Percentiles rank a stretch among this genome's conserved stretches.
These are phyloP conservation scores for Tubosaeta brunneosetosa DNA, from an alignment of 768 basidiomycete species.

Conservation along the genomic window DNA sequence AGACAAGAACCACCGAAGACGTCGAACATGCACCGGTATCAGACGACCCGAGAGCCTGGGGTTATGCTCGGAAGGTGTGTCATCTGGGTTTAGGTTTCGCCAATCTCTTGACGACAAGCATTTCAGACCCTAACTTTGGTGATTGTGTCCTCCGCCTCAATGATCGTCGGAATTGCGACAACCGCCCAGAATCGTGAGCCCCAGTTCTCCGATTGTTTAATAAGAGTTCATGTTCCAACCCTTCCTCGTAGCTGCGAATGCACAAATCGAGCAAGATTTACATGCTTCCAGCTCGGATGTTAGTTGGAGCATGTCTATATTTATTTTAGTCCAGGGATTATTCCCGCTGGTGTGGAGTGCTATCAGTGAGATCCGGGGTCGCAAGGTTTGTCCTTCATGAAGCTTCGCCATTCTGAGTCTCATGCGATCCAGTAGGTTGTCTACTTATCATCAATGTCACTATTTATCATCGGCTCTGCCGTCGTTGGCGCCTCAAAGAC, in stretches of 20 bases:
- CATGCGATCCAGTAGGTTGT: conserved; percentile 38
- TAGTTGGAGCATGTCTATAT: conserved; percentile 64
- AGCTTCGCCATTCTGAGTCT: not conserved
- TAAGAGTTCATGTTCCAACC: too few species aligned
- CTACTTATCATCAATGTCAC: conserved; percentile 48
- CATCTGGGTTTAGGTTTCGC: too few species aligned
- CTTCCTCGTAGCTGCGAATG: conserved; percentile 52
- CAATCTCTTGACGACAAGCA: not conserved
- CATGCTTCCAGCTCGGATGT: conserved; percentile 59
- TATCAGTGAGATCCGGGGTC: conserved; percentile 70
- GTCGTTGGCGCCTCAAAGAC: conserved; percentile 54
- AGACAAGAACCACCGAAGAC: conserved; percentile 9
- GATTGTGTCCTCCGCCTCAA: conserved; percentile 27
- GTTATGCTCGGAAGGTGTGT: conserved; percentile 48
- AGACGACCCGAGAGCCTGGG: conserved; percentile 63
- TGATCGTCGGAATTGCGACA: conserved; percentile 23
- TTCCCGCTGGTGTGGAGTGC: conserved; percentile 67
- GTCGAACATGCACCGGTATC: conserved; percentile 40
- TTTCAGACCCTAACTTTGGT: conserved; percentile 19
- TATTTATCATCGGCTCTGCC: conserved; percentile 54
- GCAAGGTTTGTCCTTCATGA: conserved; percentile 44
- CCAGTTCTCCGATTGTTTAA: not conserved
- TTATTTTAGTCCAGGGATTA: conserved; percentile 65
- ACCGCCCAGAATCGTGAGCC: conserved; percentile 27
- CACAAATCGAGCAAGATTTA: conserved; percentile 57